phyloP scores from a whole-genome alignment of 768 basidiomycete genomes.

The Lanmaoa rubissima region DNA sequence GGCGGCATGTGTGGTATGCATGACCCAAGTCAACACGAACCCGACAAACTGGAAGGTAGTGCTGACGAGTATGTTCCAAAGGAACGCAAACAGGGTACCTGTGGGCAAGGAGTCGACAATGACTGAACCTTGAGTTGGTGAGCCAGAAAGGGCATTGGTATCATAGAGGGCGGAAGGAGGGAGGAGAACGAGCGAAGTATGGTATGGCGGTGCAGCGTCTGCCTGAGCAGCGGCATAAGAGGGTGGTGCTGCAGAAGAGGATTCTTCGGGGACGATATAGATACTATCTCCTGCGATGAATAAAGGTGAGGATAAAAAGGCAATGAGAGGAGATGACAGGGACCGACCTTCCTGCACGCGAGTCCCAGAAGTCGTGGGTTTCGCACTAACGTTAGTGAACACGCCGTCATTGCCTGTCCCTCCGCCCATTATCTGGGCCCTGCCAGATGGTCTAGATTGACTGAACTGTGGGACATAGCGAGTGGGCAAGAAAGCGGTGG shows the following conservation, averaged over 20 bases:
- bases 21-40: conserved; percentile 88
- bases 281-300: conserved; percentile 58
- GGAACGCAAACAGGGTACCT: conserved; percentile 79
- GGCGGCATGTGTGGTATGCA: conserved; percentile 91
- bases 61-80: conserved; percentile 91
- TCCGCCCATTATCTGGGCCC: conserved; percentile 47
- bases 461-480: conserved; percentile 47
- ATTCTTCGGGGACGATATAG: conserved; percentile 80
- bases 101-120: conserved; percentile 88
- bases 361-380: conserved; percentile 57
- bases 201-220: conserved; percentile 97
- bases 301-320: not conserved
- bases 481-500: conserved; percentile 54
- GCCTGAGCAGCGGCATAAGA: conserved; percentile 90
- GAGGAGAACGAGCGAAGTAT: conserved; percentile 95
- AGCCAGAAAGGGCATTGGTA: conserved; percentile 45
- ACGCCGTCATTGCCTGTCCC: conserved; percentile 85
- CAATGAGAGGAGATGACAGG: not conserved
- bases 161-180: conserved; percentile 40
- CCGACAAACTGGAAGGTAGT: conserved; percentile 98
- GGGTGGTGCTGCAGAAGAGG: conserved; percentile 81
- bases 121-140: conserved; percentile 58
- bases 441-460: conserved; percentile 37
- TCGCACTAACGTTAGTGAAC: conserved; percentile 93
- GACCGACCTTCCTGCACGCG: conserved; percentile 54